Base-by-base conservation (phyloP, 768 basidiomycete species). In the Suillus placidus region DNA sequence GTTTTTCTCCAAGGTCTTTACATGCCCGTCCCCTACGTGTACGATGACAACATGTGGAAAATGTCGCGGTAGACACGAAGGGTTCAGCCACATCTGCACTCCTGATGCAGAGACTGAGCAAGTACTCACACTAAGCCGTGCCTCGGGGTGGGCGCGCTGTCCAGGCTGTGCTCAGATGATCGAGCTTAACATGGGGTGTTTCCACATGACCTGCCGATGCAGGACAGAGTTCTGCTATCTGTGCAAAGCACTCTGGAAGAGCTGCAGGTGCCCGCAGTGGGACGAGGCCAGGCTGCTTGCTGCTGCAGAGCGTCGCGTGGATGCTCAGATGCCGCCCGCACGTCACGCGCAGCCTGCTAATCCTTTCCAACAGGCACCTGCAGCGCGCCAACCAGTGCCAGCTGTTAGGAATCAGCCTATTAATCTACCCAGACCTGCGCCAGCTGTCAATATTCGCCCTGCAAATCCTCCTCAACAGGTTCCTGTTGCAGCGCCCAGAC, bases 261-360 rank as follows among this genome's bases (percentile, higher is more conserved):
- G 76, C 1, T 93, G 91, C 68, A 16, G 0, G 0, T 92, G 91
- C 67, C 80, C 81, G 0, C 87, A 88, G 65, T 92, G 89, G 88
- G 89, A 91, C 26, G 90, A 91, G 69, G 38, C 34, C 4, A 63
- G 68, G 7, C 32, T 76, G 14, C 13, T 83, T 37, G 77, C 67
- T 4, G 81, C 78, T 4, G 88, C 87, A 0, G 77, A 81, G 63
- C 76, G 77, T 35, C 77, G 83, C 26, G 85, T 85, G 23, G 79
- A 83, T 42, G 71, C 74, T 12, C 75, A 72, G 35, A 65, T 82
- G 49, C 76, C 80, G 13, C 83, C 79, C 6, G 70, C 51, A 0
- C 68, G 71, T 30, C 79, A 76, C 43, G 73, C 67, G 60, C 70
- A 71, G 62, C 75, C 73, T 10, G 78, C 83, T 4, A 72, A 68